Conservation (phyloP, 2,329 filamentous ascomycete genomes). For the Periconia sp. region DNA sequence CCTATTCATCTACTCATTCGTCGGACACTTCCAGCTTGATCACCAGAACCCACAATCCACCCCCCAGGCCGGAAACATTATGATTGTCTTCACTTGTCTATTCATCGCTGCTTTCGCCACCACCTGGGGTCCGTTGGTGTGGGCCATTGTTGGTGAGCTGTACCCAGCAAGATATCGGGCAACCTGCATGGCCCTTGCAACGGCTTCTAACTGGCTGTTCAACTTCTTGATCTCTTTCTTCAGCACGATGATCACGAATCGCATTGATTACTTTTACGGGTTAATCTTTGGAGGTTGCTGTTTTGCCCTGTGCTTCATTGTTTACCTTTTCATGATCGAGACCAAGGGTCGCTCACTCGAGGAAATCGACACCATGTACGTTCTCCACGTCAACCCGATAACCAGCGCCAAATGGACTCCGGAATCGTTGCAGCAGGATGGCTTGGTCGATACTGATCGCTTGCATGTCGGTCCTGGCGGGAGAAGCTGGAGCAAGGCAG, state of each 20-base stretch:
- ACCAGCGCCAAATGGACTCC: constrained; percentile 63
- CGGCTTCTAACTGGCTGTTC: constrained; percentile 54
- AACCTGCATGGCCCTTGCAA: constrained; percentile 53
- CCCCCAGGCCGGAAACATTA: constrained; percentile 59
- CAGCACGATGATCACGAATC: constrained; percentile 75
- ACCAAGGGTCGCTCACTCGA: constrained; percentile 76
- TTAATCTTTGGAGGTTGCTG: constrained; percentile 79
- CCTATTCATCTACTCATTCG: constrained; percentile 61
- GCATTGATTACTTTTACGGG: constrained; percentile 75
- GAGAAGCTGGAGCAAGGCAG: constrained; percentile 40
- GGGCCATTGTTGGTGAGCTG: constrained; percentile 71
- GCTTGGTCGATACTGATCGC: constrained; percentile 39
- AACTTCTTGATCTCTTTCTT: constrained; percentile 67
- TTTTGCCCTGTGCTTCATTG: constrained; percentile 66
- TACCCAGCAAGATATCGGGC: constrained; percentile 66
- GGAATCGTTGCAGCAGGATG: constrained; percentile 35
- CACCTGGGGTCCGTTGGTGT: constrained; percentile 74
- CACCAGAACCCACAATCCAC: constrained; percentile 40
- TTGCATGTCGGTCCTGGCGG: constrained; percentile 39
- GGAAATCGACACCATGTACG: constrained; percentile 77
- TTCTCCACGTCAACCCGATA: constrained; percentile 68
- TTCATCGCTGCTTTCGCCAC: constrained; percentile 71
- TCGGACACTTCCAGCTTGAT: constrained; percentile 52
- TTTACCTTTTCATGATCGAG: constrained; percentile 82
- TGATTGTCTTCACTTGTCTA: constrained; percentile 73